Evolutionary conservation across 768 basidiomycete species (phyloP).

Genomic region (Imleria badia): DNA sequence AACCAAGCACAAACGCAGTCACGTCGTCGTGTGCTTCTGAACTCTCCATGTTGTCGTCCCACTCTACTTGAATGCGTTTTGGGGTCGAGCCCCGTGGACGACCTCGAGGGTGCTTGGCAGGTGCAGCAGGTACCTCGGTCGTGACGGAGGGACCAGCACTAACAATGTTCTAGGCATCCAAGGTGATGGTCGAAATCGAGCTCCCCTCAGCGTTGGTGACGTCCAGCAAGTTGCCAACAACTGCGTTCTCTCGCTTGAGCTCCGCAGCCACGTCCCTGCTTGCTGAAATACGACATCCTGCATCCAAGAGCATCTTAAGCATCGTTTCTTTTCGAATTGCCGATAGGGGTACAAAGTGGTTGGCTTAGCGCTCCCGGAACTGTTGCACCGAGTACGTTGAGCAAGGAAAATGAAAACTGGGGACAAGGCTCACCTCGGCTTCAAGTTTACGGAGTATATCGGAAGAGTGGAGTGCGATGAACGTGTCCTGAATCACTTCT

Average conservation of each 20-base stretch:
- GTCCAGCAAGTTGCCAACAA: slow-evolving; percentile 37
- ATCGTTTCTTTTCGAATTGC: slow-evolving; percentile 40
- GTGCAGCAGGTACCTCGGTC: not conserved
- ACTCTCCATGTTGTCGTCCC: not conserved
- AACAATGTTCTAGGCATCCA: slow-evolving; percentile 3
- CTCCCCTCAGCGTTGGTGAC: slow-evolving; percentile 38
- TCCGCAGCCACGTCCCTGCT: slow-evolving; percentile 40
- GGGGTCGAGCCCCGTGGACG: slow-evolving; percentile 21
- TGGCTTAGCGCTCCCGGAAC: slow-evolving; percentile 78
- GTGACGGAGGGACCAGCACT: not conserved
- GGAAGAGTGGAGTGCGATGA: slow-evolving; percentile 88
- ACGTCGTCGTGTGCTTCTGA: slow-evolving; percentile 22
- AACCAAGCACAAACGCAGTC: slow-evolving; percentile 26
- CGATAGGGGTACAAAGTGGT: slow-evolving; percentile 62
- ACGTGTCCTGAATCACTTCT: slow-evolving; percentile 84
- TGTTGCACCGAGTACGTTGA: too few relatives aligned
- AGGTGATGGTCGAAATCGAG: slow-evolving; percentile 28
- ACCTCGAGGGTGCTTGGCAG: slow-evolving; percentile 16
- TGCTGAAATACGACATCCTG: slow-evolving; percentile 46
- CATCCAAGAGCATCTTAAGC: slow-evolving; percentile 40
- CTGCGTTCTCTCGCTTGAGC: slow-evolving; percentile 13
- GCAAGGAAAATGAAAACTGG: not conserved
- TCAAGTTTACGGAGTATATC: slow-evolving; percentile 75
- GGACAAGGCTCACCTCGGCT: slow-evolving; percentile 61
- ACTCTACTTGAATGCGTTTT: slow-evolving; percentile 15